Conservation (phyloP, 208 protist species). For the Wallacemonas rigidus region DNA sequence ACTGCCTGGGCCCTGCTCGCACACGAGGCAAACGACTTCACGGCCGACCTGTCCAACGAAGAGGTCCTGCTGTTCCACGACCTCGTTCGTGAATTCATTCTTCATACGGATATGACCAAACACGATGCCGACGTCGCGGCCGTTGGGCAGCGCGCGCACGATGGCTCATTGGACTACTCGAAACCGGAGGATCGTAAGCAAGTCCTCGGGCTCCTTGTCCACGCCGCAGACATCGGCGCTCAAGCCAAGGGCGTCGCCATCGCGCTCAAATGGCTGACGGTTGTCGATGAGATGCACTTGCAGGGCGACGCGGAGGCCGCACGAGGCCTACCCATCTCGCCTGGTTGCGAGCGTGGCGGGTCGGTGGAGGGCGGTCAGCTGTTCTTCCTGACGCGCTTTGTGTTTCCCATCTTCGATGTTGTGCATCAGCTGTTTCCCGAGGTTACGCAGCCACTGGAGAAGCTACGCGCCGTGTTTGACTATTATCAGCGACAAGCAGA, state of each 20-base stretch:
- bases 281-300: constrained; percentile 76
- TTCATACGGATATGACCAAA: constrained; percentile 65
- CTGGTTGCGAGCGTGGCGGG: constrained; percentile 38
- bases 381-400: constrained; percentile 73
- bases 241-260: constrained; percentile 55
- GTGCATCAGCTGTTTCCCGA: constrained; percentile 65
- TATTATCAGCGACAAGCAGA: constrained; percentile 40
- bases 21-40: constrained; percentile 60
- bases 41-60: constrained; percentile 36
- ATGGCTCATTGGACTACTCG: constrained; percentile 31
- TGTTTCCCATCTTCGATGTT: constrained; percentile 70
- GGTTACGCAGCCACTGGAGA: constrained; percentile 43
- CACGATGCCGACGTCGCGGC: constrained; percentile 38
- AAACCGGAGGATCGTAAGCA: constrained; percentile 47
- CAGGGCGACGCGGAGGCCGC: constrained; percentile 74
- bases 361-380: constrained; percentile 51
- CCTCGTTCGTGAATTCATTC: constrained; percentile 51
- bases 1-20: constrained; percentile 65
- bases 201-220: constrained; percentile 62
- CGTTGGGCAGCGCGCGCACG: constrained; percentile 24
- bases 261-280: constrained; percentile 67
- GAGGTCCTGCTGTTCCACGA: constrained; percentile 70
- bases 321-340: constrained; percentile 46
- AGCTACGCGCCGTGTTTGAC: constrained; percentile 49
- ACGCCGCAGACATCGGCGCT: constrained; percentile 82